Percentiles rank a stretch among this genome's conserved stretches.
Evolutionary conservation across 2,329 filamentous ascomycete species (phyloP).

Genomic region (Pezicula neosporulosa): DNA sequence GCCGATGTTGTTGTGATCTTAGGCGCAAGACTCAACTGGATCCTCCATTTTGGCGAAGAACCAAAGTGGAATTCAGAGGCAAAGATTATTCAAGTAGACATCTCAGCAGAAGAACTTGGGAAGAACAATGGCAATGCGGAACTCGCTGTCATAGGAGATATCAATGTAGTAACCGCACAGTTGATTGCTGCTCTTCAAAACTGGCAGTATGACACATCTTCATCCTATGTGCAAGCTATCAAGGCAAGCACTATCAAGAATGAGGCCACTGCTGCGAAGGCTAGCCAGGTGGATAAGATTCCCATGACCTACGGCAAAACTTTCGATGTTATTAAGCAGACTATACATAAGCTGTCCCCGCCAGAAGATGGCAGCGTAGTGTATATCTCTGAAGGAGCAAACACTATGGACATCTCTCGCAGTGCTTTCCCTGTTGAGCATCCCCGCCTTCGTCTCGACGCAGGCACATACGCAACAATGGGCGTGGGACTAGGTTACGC

Average conservation of each 20-base stretch:
- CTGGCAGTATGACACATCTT: slow-evolving; percentile 39
- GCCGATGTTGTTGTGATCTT: slow-evolving; percentile 53
- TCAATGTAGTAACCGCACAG: slow-evolving; percentile 44
- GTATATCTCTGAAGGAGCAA: slow-evolving; percentile 55
- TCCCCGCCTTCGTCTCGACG: slow-evolving; percentile 52
- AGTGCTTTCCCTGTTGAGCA: slow-evolving; percentile 49
- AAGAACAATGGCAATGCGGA: slow-evolving; percentile 44
- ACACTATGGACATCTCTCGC: slow-evolving; percentile 59
- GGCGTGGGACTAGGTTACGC: slow-evolving; percentile 54
- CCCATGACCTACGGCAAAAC: slow-evolving; percentile 47
- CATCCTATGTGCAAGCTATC: slow-evolving; percentile 31
- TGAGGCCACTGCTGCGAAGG: slow-evolving; percentile 38
- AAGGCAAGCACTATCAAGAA: slow-evolving; percentile 40
- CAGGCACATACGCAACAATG: slow-evolving; percentile 57
- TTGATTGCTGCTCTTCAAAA: slow-evolving; percentile 35
- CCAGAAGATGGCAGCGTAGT: slow-evolving; percentile 44
- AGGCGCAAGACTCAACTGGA: slow-evolving; percentile 55
- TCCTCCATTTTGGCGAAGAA: slow-evolving; percentile 50
- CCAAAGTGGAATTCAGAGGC: slow-evolving; percentile 49
- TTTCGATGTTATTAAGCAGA: slow-evolving; percentile 48
- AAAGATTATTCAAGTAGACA: slow-evolving; percentile 53
- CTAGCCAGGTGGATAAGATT: slow-evolving; percentile 34
- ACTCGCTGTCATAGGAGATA: slow-evolving; percentile 48
- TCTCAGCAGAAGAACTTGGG: slow-evolving; percentile 49
- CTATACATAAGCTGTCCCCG: slow-evolving; percentile 41